phyloP scores from a whole-genome alignment of 75 land plant genomes.

The Cupressus sempervirens region DNA sequence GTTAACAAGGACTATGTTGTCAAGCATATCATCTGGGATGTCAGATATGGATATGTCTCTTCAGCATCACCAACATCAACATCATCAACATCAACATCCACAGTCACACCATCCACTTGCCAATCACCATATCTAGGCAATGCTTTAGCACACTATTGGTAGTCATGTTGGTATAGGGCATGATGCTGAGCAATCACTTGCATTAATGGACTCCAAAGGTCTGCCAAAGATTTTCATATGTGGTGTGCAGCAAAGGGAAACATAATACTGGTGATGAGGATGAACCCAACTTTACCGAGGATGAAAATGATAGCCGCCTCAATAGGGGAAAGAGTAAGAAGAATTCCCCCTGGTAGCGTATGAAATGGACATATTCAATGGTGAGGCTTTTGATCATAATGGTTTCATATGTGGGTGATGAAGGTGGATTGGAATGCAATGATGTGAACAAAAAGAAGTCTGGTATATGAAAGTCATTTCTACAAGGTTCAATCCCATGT shows the following conservation, averaged over 20 bases:
- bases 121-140: conserved; percentile 13
- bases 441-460: conserved; percentile 30
- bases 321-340: conserved; percentile 18
- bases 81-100: not conserved
- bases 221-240: conserved; percentile 4
- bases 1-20: conserved; percentile 11
- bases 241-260: conserved; percentile 15
- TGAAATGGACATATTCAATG: conserved; percentile 61
- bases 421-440: conserved; percentile 20
- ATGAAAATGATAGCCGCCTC: conserved; percentile 24
- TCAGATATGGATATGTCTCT: conserved; percentile 12
- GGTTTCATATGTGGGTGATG: conserved; percentile 42
- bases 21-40: conserved; percentile 17
- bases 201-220: conserved; percentile 20
- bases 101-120: conserved; percentile 8
- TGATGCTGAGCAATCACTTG: conserved; percentile 15
- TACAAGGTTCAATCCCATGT: no score
- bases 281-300: conserved; percentile 53
- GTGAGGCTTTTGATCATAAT: conserved; percentile 42
- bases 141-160: conserved; percentile 14
- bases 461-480: conserved; percentile 10
- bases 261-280: conserved; percentile 54
- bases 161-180: conserved; percentile 10
- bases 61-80: conserved; percentile 15
- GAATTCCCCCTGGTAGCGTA: conserved; percentile 36